phyloP scores from a whole-genome alignment of 2,329 filamentous ascomycete genomes.

The Xylaria sp. region DNA sequence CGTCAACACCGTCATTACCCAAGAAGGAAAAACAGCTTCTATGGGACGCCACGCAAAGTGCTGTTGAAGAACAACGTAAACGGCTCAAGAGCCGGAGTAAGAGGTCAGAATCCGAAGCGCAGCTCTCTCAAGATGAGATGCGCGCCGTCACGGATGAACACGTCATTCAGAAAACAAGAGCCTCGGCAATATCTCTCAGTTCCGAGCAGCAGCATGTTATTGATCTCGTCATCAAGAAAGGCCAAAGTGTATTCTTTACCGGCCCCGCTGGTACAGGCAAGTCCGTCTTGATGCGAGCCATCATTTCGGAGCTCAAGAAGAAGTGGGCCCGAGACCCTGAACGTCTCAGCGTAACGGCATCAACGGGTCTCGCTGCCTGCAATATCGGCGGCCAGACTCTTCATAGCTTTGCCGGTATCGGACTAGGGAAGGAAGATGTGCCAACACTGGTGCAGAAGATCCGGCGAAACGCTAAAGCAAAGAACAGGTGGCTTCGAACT shows the following conservation, averaged over 20 bases:
- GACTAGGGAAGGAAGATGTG: constrained; percentile 88
- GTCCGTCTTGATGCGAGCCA: constrained; percentile 92
- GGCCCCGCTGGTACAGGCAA: constrained; percentile 97
- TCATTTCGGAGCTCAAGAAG: constrained; percentile 81
- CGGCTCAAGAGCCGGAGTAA: constrained; percentile 73
- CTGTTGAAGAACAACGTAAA: constrained; percentile 81
- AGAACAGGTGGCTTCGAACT: constrained; percentile 86
- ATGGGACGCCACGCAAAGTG: constrained; percentile 80
- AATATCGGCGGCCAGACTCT: constrained; percentile 96
- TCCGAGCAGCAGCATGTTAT: constrained; percentile 87
- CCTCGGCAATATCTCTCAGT: constrained; percentile 76
- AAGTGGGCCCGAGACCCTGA: constrained; percentile 83
- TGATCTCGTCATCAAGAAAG: constrained; percentile 80
- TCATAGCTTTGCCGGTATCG: constrained; percentile 96
- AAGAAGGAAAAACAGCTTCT: constrained; percentile 53
- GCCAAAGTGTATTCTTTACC: constrained; percentile 95
- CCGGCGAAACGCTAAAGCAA: constrained; percentile 85
- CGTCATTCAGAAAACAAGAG: constrained; percentile 46
- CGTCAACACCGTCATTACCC: constrained; percentile 48
- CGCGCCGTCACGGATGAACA: constrained; percentile 54
- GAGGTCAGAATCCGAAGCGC: constrained; percentile 54
- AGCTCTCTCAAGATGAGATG: constrained; percentile 57
- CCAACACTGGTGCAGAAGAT: constrained; percentile 89
- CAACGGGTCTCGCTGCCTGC: constrained; percentile 93
- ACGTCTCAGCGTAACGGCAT: constrained; percentile 90